A percentile compares a stretch with the other conserved stretches of the same genome.
Conservation (phyloP, 73 alveolate species). For the Symbiodinium natans region DNA sequence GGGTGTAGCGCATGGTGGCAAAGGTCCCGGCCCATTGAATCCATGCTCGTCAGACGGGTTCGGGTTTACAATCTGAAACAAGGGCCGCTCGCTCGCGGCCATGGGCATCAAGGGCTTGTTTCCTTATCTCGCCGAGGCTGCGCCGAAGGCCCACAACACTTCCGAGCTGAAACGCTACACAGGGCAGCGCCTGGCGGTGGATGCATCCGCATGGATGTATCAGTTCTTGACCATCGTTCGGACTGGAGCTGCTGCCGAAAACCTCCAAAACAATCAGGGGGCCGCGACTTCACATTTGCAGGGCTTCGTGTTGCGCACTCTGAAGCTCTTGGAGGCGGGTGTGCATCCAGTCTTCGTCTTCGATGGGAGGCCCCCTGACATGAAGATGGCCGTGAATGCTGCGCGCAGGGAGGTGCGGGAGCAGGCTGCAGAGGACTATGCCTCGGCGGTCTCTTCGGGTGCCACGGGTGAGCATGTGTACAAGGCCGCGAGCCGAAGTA, state of each 20-base stretch:
- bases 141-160: constrained; percentile 19
- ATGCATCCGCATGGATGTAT: constrained; percentile 80
- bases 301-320: constrained; percentile 41
- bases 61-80: no score
- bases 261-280: constrained; percentile 65
- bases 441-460: constrained; percentile 33
- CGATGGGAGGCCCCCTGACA: constrained; percentile 78
- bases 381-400: constrained; percentile 60
- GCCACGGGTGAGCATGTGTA: background rate
- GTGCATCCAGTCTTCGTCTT: constrained; percentile 62
- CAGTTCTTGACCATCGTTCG: constrained; percentile 77
- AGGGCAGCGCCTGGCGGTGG: constrained; percentile 73
- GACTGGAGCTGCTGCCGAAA: constrained; percentile 74
- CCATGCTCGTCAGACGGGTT: no score
- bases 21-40: no score
- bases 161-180: constrained; percentile 36
- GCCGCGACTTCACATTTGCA: constrained; percentile 67
- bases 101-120: constrained; percentile 76
- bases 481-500: constrained; percentile 43
- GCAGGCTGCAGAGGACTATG: constrained; percentile 15
- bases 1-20: no score
- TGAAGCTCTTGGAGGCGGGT: constrained; percentile 68
- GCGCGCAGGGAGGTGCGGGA: constrained; percentile 18
- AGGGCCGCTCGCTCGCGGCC: no score
- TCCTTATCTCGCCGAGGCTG: constrained; percentile 42